phyloP scores from a whole-genome alignment of 78 protist species.

The Mantamonas sphyraenae region DNA sequence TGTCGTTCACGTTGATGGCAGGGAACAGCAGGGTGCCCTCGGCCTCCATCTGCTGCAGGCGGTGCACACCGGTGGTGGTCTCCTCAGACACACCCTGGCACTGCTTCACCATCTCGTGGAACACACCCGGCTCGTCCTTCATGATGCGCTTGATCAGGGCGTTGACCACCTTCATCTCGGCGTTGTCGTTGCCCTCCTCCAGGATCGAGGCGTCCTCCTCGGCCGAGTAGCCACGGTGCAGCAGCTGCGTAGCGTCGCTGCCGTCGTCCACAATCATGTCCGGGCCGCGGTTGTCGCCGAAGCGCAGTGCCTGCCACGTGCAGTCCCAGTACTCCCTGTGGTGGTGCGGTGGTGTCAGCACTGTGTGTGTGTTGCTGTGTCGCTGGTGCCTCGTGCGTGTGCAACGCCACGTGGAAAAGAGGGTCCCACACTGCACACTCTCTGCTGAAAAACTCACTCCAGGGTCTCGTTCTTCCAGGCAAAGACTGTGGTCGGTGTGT shows the following conservation, averaged over 20 bases:
- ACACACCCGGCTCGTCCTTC: background rate
- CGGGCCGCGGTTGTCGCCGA: constrained; percentile 71
- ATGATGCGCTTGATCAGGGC: background rate
- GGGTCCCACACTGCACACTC: no score
- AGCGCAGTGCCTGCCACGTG: constrained; percentile 80
- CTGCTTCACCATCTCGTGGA: constrained; percentile 4
- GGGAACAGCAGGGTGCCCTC: constrained; percentile 87
- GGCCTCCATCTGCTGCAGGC: constrained; percentile 82
- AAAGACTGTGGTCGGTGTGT: no score
- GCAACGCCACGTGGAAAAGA: no score
- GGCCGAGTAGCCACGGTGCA: constrained; percentile 82
- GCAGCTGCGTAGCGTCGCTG: constrained; percentile 94
- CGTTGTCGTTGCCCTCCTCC: constrained; percentile 27
- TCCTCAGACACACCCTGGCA: constrained; percentile 96
- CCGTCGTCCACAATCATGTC: constrained; percentile 97
- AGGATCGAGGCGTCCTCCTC: constrained; percentile 42
- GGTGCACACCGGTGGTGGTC: constrained; percentile 99
- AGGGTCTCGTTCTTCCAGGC: constrained; percentile 99
- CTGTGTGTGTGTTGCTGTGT: no score
- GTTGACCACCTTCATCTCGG: constrained; percentile 30
- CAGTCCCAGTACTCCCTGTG: constrained; percentile 97
- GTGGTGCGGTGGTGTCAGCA: no score
- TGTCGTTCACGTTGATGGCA: constrained; percentile 99
- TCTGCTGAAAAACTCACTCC: no score
- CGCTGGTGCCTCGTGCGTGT: no score